Evolutionary conservation across 2,329 filamentous ascomycete species (phyloP).

Genomic region (Zymoseptoria pseudotritici): DNA sequence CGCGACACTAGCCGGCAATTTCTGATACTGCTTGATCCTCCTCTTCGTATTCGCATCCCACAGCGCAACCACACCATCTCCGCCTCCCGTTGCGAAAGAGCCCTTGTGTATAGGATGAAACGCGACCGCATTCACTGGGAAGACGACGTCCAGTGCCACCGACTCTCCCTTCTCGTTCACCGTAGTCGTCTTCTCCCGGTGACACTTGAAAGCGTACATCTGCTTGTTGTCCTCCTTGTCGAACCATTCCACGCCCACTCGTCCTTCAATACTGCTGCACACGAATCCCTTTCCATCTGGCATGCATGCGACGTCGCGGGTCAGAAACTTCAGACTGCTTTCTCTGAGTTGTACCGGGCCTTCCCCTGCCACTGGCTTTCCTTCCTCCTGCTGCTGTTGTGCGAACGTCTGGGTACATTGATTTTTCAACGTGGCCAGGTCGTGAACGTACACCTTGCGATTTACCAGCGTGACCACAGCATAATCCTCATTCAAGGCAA

Average conservation of each 20-base stretch:
- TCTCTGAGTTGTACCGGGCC: constrained; percentile 63
- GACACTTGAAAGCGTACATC: constrained; percentile 99
- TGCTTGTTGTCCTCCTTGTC: constrained; percentile 86
- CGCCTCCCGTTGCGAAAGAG: constrained; percentile 73
- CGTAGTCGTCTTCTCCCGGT: constrained; percentile 67
- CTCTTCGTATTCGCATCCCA: constrained; percentile 92
- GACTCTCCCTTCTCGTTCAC: constrained; percentile 42
- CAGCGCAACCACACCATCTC: constrained; percentile 82
- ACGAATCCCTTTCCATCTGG: constrained; percentile 92
- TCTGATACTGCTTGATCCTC: constrained; percentile 81
- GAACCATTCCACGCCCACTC: constrained; percentile 97
- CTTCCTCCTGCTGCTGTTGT: constrained; percentile 6
- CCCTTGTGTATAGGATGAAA: constrained; percentile 80
- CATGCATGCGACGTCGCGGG: constrained; percentile 89
- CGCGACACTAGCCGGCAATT: constrained; percentile 70
- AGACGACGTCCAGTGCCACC: constrained; percentile 67
- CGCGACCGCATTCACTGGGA: constrained; percentile 80
- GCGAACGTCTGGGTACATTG: constrained; percentile 43
- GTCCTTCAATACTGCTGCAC: constrained; percentile 84
- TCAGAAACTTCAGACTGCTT: constrained; percentile 93
- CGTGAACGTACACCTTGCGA: constrained; percentile 90
- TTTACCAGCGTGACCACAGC: constrained; percentile 93
- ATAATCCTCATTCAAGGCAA: constrained; percentile 71
- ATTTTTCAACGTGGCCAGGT: constrained; percentile 61
- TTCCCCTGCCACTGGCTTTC: constrained; percentile 54